These are phyloP conservation scores for Aspergillus tanneri DNA, from an alignment of 2,329 filamentous ascomycete species.

Conservation along the genomic window DNA sequence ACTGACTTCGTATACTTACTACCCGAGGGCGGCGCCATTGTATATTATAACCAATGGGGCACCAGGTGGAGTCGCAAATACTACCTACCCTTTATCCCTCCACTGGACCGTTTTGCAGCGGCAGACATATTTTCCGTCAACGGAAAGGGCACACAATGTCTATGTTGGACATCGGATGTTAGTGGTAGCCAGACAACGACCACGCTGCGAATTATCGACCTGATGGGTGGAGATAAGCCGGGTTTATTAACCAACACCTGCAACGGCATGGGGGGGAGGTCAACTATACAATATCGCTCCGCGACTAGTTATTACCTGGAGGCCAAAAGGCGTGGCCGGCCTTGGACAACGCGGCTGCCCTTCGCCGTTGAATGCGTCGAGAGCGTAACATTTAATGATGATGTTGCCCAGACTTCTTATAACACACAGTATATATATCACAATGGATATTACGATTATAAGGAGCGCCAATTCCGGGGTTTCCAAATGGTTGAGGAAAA, in stretches of 20 bases:
- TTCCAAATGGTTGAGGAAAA: slow-evolving; percentile 1
- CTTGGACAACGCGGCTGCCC: not conserved
- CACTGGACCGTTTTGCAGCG: not conserved
- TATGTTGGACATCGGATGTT: not conserved
- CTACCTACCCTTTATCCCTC: not conserved
- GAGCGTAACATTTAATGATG: not conserved
- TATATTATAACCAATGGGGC: not conserved
- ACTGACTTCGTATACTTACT: slow-evolving; percentile 1
- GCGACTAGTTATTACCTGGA: no score
- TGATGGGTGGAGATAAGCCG: no score
- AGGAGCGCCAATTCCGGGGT: slow-evolving; percentile 2
- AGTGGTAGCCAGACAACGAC: no score
- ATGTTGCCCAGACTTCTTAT: not conserved
- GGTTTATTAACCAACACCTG: no score
- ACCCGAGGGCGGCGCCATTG: not conserved
- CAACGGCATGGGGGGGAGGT: no score
- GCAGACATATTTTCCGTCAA: not conserved
- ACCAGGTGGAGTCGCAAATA: not conserved
- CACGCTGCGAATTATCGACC: no score
- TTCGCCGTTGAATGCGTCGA: not conserved
- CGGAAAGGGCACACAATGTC: not conserved
- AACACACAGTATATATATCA: not conserved
- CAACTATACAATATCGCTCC: no score
- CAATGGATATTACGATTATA: slow-evolving; percentile 3
- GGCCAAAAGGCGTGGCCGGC: not conserved